These are phyloP conservation scores for Clarireedia paspali DNA, from an alignment of 2,329 filamentous ascomycete species.

Conservation along the genomic window DNA sequence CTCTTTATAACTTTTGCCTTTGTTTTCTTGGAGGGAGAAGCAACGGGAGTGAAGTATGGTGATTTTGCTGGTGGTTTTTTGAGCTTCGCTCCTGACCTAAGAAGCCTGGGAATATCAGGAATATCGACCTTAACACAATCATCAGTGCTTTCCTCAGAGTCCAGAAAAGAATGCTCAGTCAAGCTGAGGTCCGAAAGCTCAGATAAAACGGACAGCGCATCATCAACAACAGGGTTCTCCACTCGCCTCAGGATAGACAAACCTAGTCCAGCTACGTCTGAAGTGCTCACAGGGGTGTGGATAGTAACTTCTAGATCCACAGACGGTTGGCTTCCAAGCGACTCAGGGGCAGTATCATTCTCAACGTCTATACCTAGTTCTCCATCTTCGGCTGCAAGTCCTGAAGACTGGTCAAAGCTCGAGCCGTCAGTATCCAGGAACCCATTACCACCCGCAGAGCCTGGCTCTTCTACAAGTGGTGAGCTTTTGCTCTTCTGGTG, in stretches of 20 bases:
- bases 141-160: conserved; percentile 13
- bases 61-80: conserved; percentile 25
- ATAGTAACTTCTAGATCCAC: conserved; percentile 1
- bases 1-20: not conserved
- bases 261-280: not conserved
- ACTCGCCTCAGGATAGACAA: not conserved
- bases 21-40: conserved; percentile 5
- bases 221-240: not conserved
- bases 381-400: not conserved
- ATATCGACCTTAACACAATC: conserved; percentile 12
- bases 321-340: not conserved
- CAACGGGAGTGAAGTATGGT: conserved; percentile 23
- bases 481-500: conserved; percentile 24
- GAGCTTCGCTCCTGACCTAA: conserved; percentile 11
- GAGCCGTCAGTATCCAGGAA: conserved; percentile 23
- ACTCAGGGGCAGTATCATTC: not conserved
- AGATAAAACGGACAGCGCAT: conserved; percentile 2
- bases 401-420: not conserved
- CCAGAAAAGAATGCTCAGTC: conserved; percentile 12
- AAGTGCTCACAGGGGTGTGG: conserved; percentile 8
- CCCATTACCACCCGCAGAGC: conserved; percentile 28
- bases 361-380: conserved; percentile 5
- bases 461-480: conserved; percentile 29
- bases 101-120: conserved; percentile 3
- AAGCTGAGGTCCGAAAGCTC: conserved; percentile 13